phyloP scores from a whole-genome alignment of 2,329 filamentous ascomycete species.

The Alternaria sp. region DNA sequence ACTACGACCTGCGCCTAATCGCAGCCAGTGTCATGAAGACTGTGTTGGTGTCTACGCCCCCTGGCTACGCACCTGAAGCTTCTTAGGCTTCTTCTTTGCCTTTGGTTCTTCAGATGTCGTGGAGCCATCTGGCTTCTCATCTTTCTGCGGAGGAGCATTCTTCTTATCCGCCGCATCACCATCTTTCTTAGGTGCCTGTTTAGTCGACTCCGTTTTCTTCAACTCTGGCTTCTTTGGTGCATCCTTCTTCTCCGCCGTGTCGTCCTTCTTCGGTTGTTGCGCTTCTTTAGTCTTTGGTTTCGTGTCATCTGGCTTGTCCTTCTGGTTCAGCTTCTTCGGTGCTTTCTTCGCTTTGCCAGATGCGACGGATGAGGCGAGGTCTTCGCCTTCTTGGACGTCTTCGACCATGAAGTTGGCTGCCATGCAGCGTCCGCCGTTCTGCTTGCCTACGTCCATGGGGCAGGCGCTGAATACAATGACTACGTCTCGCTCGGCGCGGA shows the following conservation, averaged over 20 bases:
- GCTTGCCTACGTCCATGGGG: conserved; percentile 45
- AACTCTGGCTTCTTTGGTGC: background rate
- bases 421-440: conserved; percentile 48
- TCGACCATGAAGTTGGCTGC: conserved; percentile 50
- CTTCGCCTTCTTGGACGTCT: conserved; percentile 32
- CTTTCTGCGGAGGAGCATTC: conserved; percentile 1
- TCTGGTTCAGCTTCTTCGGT: conserved; percentile 23
- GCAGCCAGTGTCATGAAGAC: background rate
- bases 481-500: conserved; percentile 45
- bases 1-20: background rate
- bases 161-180: conserved; percentile 2
- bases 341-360: conserved; percentile 23
- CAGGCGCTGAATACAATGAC: conserved; percentile 48
- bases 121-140: background rate
- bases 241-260: conserved; percentile 3
- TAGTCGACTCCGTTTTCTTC: background rate
- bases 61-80: conserved; percentile 39
- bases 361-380: conserved; percentile 22
- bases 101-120: conserved; percentile 21
- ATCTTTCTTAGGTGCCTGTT: conserved; percentile 11
- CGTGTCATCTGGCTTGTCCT: conserved; percentile 19
- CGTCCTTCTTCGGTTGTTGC: conserved; percentile 1
- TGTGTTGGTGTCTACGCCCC: conserved; percentile 15
- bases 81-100: conserved; percentile 48
- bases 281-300: conserved; percentile 15